A percentile compares a stretch with the other conserved stretches of the same genome.
Evolutionary conservation across 2,329 filamentous ascomycete genomes (phyloP).

Genomic region (Penicillium hordei): DNA sequence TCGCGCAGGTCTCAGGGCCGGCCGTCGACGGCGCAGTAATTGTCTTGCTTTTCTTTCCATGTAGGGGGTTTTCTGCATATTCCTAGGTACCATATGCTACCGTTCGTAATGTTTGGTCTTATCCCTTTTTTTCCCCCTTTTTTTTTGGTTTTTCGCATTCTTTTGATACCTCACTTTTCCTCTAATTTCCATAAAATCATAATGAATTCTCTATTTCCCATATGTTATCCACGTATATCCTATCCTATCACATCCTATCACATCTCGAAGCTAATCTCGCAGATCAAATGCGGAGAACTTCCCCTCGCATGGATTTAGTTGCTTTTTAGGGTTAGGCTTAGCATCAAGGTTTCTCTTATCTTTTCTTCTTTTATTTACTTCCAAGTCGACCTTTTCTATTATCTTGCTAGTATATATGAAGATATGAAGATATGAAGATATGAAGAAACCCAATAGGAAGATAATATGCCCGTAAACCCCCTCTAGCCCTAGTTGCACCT

Average conservation of each 20-base stretch:
- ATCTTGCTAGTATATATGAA: background rate
- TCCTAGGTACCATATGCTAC: background rate
- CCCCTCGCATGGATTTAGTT: conserved; percentile 13
- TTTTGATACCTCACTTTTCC: conserved; percentile 12
- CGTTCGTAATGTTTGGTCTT: conserved; percentile 10
- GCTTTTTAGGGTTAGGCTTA: conserved; percentile 12
- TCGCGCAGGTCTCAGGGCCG: conserved; percentile 24
- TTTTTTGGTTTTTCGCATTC: background rate
- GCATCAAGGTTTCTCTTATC: conserved; percentile 11
- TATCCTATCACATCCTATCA: background rate
- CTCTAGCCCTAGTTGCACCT: background rate
- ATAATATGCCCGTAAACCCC: no score
- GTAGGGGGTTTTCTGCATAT: background rate
- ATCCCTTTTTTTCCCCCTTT: background rate
- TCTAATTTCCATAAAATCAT: background rate
- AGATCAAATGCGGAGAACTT: conserved; percentile 9
- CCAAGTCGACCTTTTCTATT: background rate
- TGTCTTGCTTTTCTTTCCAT: background rate
- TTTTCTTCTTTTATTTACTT: background rate
- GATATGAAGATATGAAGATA: background rate
- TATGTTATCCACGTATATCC: background rate
- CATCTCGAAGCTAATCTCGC: background rate
- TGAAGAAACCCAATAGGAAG: no score
- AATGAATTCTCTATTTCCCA: background rate
- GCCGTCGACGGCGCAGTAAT: conserved; percentile 24